Conservation (phyloP, 768 basidiomycete genomes). For the Phanerodontia chrysosporium region DNA sequence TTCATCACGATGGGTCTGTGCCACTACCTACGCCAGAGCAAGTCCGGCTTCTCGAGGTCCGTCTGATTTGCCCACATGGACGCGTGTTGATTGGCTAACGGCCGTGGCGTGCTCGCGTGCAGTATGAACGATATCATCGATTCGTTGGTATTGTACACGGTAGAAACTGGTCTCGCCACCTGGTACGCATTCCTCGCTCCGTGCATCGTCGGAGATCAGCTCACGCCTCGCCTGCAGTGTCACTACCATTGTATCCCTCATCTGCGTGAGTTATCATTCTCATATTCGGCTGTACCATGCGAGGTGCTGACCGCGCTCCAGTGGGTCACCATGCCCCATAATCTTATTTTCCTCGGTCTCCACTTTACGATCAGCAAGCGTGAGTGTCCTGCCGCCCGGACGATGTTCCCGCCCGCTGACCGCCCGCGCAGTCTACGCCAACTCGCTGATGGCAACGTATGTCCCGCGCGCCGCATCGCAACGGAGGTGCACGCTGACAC, state of each 20-base stretch:
- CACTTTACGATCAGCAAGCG: conserved; percentile 24
- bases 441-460: conserved; percentile 12
- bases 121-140: conserved; percentile 23
- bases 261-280: conserved; percentile 16
- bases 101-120: background rate
- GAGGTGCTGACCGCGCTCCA: conserved; percentile 3
- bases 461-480: background rate
- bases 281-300: background rate
- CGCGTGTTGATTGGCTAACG: background rate
- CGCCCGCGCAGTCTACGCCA: conserved; percentile 6
- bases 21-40: conserved; percentile 8
- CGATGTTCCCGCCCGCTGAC: background rate
- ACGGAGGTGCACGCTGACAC: too few species aligned
- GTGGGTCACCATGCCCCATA: conserved; percentile 21
- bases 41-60: conserved; percentile 11
- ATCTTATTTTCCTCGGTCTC: conserved; percentile 19
- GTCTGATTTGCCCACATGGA: background rate
- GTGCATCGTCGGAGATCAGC: background rate
- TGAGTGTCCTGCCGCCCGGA: conserved; percentile 1
- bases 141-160: conserved; percentile 19
- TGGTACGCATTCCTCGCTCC: conserved; percentile 13
- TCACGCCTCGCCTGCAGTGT: conserved; percentile 11
- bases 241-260: conserved; percentile 16
- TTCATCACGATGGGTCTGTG: conserved; percentile 7
- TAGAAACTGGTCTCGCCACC: conserved; percentile 22